phyloP scores from a whole-genome alignment of 805 yeast genomes.

The Cephaloascus fragrans region DNA sequence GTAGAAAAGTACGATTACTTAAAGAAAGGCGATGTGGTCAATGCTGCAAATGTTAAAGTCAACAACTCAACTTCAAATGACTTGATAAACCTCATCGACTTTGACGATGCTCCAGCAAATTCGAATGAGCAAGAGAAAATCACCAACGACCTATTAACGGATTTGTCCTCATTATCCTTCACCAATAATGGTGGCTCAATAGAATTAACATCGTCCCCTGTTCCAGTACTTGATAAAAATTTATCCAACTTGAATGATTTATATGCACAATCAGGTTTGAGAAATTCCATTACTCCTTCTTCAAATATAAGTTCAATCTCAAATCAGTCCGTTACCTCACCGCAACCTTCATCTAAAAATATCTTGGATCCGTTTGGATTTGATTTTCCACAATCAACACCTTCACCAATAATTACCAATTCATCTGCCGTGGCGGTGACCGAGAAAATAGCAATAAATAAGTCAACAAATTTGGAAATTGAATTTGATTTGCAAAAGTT shows the following conservation, averaged over 20 bases:
- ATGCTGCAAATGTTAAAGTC: conserved; percentile 39
- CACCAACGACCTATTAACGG: conserved; percentile 60
- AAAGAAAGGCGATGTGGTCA: conserved; percentile 50
- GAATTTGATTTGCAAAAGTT: conserved; percentile 31
- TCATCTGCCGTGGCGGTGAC: conserved; percentile 5
- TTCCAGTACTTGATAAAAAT: conserved; percentile 4
- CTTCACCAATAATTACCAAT: conserved; percentile 11
- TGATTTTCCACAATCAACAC: conserved; percentile 27
- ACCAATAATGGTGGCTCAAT: conserved; percentile 42
- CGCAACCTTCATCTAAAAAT: conserved; percentile 6
- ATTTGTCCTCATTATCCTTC: conserved; percentile 54
- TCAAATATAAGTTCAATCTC: too few species aligned
- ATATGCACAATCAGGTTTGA: background rate
- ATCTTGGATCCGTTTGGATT: conserved; percentile 32
- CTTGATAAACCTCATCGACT: conserved; percentile 53
- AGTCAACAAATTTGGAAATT: conserved; percentile 37
- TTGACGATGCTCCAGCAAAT: conserved; percentile 46
- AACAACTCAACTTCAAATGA: conserved; percentile 3
- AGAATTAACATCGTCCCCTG: conserved; percentile 11
- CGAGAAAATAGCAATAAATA: conserved; percentile 21
- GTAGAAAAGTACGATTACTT: conserved; percentile 57
- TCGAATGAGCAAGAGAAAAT: conserved; percentile 15
- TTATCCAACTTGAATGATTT: background rate
- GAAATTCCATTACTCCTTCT: too few species aligned
- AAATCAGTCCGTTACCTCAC: conserved; percentile 3